These are phyloP conservation scores for Mycena belliarum DNA, from an alignment of 768 basidiomycete genomes.

Conservation along the genomic window DNA sequence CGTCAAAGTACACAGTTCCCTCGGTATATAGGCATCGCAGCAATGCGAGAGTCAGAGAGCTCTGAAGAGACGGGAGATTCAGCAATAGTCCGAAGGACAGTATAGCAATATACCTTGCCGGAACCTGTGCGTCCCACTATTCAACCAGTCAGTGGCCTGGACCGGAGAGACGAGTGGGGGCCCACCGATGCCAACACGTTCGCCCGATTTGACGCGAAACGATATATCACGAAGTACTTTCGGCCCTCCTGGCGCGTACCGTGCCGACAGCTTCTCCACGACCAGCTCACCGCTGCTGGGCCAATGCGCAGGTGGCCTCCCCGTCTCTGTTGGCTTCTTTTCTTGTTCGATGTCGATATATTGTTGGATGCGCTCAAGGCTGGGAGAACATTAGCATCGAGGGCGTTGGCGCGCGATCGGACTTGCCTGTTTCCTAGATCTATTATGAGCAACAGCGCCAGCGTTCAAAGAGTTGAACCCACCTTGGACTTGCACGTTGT, in stretches of 20 bases:
- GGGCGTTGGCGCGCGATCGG: no score
- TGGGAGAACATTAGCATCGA: no score
- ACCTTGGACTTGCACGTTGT: neutral
- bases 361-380: neutral
- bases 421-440: neutral
- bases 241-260: conserved; percentile 55
- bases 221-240: conserved; percentile 55
- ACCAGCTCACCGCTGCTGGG: conserved; percentile 25
- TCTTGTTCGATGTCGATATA: conserved; percentile 40
- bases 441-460: no score
- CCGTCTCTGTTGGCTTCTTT: conserved; percentile 34
- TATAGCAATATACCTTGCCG: conserved; percentile 39
- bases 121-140: conserved; percentile 28
- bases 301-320: conserved; percentile 60
- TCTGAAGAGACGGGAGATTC: no score
- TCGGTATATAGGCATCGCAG: neutral
- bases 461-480: neutral
- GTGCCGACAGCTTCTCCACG: conserved; percentile 42
- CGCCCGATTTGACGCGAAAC: conserved; percentile 53
- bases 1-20: neutral
- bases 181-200: conserved; percentile 45
- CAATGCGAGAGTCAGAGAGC: conserved; percentile 15
- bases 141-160: neutral
- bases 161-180: neutral
- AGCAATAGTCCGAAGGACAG: no score